Evolutionary conservation across 257 asterid species (phyloP).

Genomic region (Parsonsia alboflavescens): DNA sequence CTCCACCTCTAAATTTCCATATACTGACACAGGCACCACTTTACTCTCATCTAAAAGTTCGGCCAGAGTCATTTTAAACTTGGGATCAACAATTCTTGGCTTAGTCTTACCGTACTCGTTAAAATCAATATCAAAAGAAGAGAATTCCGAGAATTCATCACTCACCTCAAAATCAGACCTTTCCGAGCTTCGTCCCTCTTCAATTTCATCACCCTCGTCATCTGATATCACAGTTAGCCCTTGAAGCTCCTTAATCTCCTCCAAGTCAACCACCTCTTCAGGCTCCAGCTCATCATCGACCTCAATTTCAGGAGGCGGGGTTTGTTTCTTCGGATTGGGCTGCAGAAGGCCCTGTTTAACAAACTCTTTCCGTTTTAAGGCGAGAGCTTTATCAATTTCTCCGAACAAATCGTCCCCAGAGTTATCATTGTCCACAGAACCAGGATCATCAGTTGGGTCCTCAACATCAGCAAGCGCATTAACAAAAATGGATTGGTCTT

Average conservation of each 20-base stretch:
- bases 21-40: conserved; percentile 76
- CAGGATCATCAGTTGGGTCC: conserved; percentile 33
- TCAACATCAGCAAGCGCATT: conserved; percentile 79
- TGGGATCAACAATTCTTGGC: conserved; percentile 73
- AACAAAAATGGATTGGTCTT: conserved; percentile 56
- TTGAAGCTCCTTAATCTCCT: conserved; percentile 71
- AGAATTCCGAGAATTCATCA: conserved; percentile 36
- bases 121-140: conserved; percentile 70
- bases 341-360: conserved; percentile 71
- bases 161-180: conserved; percentile 57
- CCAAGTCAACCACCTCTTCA: conserved; percentile 85
- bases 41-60: conserved; percentile 88
- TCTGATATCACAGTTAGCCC: conserved; percentile 43
- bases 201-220: conserved; percentile 37
- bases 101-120: conserved; percentile 63
- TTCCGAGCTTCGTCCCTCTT: conserved; percentile 30
- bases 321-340: conserved; percentile 35
- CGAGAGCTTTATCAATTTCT: conserved; percentile 88
- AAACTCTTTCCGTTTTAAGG: conserved; percentile 77
- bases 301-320: conserved; percentile 26
- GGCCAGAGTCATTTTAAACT: conserved; percentile 75
- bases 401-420: conserved; percentile 89
- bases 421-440: conserved; percentile 14
- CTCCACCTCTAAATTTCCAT: conserved; percentile 72
- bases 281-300: conserved; percentile 71